Conservation (phyloP, 176 grass and related monocot species). For the Pontederia paniculata region DNA sequence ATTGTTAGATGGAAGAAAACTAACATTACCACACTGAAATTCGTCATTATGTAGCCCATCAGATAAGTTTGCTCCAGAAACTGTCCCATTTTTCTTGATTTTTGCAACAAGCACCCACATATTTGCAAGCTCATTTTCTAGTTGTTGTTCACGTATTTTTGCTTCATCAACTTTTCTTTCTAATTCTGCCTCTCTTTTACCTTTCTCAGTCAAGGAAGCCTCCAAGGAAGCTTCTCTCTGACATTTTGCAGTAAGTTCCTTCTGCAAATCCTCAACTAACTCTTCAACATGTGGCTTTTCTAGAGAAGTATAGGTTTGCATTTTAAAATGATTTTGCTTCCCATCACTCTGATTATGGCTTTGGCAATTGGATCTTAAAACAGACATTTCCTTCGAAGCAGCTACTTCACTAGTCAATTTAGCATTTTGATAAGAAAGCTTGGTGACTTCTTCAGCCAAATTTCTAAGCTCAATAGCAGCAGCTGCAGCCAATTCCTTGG, state of each 20-base stretch:
- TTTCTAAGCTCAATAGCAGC: slow-evolving; percentile 91
- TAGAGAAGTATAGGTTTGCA: slow-evolving; percentile 22
- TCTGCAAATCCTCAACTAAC: slow-evolving; percentile 74
- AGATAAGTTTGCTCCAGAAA: slow-evolving; percentile 41
- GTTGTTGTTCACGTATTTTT: slow-evolving; percentile 56
- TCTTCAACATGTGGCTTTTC: slow-evolving; percentile 44
- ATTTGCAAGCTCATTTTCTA: slow-evolving; percentile 77
- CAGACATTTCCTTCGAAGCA: slow-evolving; percentile 34
- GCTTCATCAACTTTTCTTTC: slow-evolving; percentile 58
- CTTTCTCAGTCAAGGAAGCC: slow-evolving; percentile 58
- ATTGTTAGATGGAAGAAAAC: slow-evolving; percentile 36
- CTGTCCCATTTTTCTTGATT: slow-evolving; percentile 47
- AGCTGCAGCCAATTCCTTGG: slow-evolving; percentile 92
- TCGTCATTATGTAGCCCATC: slow-evolving; percentile 21
- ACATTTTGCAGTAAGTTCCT: slow-evolving; percentile 70
- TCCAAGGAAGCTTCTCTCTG: slow-evolving; percentile 76
- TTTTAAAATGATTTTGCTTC: slow-evolving; percentile 16
- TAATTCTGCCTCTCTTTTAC: slow-evolving; percentile 59
- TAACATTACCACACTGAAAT: slow-evolving; percentile 43
- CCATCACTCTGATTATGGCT: slow-evolving; percentile 12
- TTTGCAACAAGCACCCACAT: slow-evolving; percentile 85
- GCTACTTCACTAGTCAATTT: slow-evolving; percentile 49
- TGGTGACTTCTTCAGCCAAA: slow-evolving; percentile 96
- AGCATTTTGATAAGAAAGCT: slow-evolving; percentile 84
- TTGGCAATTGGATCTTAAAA: slow-evolving; percentile 13